These are phyloP conservation scores for Olyra latifolia DNA, from an alignment of 176 grass and related monocot species.

Conservation along the genomic window DNA sequence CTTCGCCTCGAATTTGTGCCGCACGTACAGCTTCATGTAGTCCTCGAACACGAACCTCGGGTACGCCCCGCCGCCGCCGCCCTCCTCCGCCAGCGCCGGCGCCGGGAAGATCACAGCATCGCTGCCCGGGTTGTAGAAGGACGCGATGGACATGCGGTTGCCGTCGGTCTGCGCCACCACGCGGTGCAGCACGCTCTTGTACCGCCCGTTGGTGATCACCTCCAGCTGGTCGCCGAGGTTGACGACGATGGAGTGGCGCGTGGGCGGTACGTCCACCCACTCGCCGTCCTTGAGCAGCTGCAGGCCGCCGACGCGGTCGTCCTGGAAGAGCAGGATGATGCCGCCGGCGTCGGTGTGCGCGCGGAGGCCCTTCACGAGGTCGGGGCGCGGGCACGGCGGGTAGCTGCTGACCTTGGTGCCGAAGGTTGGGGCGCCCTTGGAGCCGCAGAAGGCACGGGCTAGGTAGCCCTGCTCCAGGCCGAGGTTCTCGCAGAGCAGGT, in stretches of 20 bases:
- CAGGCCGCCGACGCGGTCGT: constrained; percentile 60
- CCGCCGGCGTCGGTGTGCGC: constrained; percentile 89
- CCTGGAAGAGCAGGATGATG: constrained; percentile 93
- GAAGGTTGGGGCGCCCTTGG: constrained; percentile 52
- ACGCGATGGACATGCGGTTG: constrained; percentile 84
- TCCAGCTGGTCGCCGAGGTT: constrained; percentile 95
- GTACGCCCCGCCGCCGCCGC: constrained; percentile 27
- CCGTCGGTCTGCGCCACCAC: constrained; percentile 70
- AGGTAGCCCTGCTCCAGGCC: constrained; percentile 67
- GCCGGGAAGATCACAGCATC: constrained; percentile 85
- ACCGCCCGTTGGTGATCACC: constrained; percentile 91
- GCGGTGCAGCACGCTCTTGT: constrained; percentile 84
- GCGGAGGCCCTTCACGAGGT: constrained; percentile 77
- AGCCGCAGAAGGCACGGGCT: constrained; percentile 44
- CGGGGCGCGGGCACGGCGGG: constrained; percentile 76
- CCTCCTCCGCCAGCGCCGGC: constrained; percentile 48
- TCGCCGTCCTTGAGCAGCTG: constrained; percentile 76
- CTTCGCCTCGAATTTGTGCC: constrained; percentile 87
- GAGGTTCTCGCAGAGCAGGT: constrained; percentile 74
- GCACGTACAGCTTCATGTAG: constrained; percentile 88
- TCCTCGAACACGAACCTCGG: constrained; percentile 87
- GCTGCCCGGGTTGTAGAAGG: constrained; percentile 84
- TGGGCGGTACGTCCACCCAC: constrained; percentile 75
- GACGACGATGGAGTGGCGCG: constrained; percentile 66
- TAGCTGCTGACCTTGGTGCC: constrained; percentile 94